Evolutionary conservation across 2,329 filamentous ascomycete genomes (phyloP).

Genomic region (Lomentospora prolificans): DNA sequence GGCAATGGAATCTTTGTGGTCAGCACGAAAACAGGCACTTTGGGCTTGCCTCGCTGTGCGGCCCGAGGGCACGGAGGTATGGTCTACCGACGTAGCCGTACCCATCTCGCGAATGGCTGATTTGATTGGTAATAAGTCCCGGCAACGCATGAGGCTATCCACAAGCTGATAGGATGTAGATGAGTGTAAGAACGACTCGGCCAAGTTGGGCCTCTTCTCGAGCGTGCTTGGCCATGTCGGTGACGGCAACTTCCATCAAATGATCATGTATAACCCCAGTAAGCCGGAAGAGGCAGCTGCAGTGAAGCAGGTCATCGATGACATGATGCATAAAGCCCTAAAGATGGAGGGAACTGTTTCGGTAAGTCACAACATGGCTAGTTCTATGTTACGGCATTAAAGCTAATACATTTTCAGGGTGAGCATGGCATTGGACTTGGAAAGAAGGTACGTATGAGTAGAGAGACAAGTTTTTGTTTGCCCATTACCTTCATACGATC

Average conservation of each 20-base stretch:
- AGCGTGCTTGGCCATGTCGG: slow-evolving; percentile 66
- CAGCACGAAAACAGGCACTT: slow-evolving; percentile 63
- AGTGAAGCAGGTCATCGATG: slow-evolving; percentile 51
- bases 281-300: slow-evolving; percentile 45
- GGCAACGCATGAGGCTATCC: too few relatives aligned
- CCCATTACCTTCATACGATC: slow-evolving; percentile 23
- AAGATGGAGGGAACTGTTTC: slow-evolving; percentile 64
- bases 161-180: too few relatives aligned
- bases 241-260: slow-evolving; percentile 65
- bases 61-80: slow-evolving; percentile 51
- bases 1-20: slow-evolving; percentile 64
- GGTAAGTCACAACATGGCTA: slow-evolving; percentile 22
- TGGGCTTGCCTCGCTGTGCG: slow-evolving; percentile 63
- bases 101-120: slow-evolving; percentile 62
- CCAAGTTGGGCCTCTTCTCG: slow-evolving; percentile 49
- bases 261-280: slow-evolving; percentile 30
- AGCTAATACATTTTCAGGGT: slow-evolving; percentile 25
- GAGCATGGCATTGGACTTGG: slow-evolving; percentile 64
- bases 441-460: slow-evolving; percentile 58
- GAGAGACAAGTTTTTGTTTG: too few relatives aligned
- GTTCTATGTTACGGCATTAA: background rate
- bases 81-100: slow-evolving; percentile 76
- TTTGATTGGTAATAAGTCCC: slow-evolving; percentile 55
- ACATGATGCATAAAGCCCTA: slow-evolving; percentile 60
- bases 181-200: slow-evolving; percentile 56